Conservation (phyloP, 768 basidiomycete genomes). For the Coprinellus micaceus region DNA sequence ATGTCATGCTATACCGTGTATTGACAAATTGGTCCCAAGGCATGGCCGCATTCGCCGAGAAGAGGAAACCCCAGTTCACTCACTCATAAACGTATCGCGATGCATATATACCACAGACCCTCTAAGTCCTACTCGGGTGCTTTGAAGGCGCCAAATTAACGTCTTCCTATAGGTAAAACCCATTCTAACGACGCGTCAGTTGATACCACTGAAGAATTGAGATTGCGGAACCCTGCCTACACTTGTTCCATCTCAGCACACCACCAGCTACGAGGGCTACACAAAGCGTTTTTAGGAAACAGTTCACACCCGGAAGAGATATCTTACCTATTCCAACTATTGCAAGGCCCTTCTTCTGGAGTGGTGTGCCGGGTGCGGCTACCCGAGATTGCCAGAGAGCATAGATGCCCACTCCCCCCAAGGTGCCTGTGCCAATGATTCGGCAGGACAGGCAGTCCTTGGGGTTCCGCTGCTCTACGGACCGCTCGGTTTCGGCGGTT, state of each 20-base stretch:
- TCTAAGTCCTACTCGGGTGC: background rate
- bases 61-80: slow-evolving; percentile 82
- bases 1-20: background rate
- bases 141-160: background rate
- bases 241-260: slow-evolving; percentile 37
- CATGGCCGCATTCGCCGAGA: slow-evolving; percentile 93
- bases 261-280: slow-evolving; percentile 36
- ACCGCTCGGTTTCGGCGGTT: background rate
- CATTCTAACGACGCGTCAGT: background rate
- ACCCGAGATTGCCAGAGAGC: slow-evolving; percentile 63
- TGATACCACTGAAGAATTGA: background rate
- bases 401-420: slow-evolving; percentile 62
- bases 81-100: slow-evolving; percentile 41
- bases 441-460: slow-evolving; percentile 69
- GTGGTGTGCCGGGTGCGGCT: slow-evolving; percentile 54
- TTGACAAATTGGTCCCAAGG: slow-evolving; percentile 44
- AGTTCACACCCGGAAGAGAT: background rate
- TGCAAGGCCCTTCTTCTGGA: slow-evolving; percentile 60
- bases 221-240: slow-evolving; percentile 5
- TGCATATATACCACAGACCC: background rate
- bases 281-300: background rate
- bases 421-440: slow-evolving; percentile 61
- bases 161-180: background rate
- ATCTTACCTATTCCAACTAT: slow-evolving; percentile 60
- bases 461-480: background rate